These are phyloP conservation scores for Agrocybe chaxingu DNA, from an alignment of 768 basidiomycete species.

Conservation along the genomic window DNA sequence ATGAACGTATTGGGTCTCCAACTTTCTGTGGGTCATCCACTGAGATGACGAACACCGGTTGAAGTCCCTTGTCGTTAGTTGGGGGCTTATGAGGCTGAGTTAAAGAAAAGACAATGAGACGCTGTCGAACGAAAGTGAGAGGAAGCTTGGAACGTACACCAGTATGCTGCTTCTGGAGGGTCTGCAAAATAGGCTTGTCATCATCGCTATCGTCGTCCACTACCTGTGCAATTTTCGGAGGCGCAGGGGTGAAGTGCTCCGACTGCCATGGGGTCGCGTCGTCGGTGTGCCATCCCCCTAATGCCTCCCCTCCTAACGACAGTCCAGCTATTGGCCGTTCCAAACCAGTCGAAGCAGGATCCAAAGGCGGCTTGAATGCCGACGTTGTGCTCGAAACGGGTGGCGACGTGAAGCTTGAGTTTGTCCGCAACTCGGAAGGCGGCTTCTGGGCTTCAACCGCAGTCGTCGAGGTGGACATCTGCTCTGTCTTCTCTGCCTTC, in stretches of 20 bases:
- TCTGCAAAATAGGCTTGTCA: conserved; percentile 62
- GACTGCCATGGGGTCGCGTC: conserved; percentile 36
- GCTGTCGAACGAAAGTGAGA: conserved; percentile 1
- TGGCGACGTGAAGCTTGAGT: conserved; percentile 25
- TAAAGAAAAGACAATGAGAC: not conserved
- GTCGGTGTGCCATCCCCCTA: conserved; percentile 52
- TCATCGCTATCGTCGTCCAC: conserved; percentile 63
- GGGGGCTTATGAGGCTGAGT: conserved; percentile 5
- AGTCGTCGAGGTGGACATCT: conserved; percentile 18
- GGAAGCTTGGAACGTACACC: conserved; percentile 24
- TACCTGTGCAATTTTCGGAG: conserved; percentile 12
- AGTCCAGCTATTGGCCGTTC: conserved; percentile 35
- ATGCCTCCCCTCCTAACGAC: conserved; percentile 32
- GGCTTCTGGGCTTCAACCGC: conserved; percentile 10
- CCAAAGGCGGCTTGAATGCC: conserved; percentile 35
- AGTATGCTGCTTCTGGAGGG: conserved; percentile 28
- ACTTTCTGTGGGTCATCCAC: conserved; percentile 98
- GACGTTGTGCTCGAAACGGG: conserved; percentile 16
- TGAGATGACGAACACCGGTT: conserved; percentile 77
- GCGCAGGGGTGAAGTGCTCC: conserved; percentile 20
- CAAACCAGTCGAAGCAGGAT: conserved; percentile 20
- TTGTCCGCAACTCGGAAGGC: conserved; percentile 9
- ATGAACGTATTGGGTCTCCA: conserved; percentile 91
- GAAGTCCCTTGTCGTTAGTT: conserved; percentile 43
- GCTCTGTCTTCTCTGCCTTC: not conserved